phyloP scores from a whole-genome alignment of 495 filamentous ascomycete species.

The Penicillium paxilli region DNA sequence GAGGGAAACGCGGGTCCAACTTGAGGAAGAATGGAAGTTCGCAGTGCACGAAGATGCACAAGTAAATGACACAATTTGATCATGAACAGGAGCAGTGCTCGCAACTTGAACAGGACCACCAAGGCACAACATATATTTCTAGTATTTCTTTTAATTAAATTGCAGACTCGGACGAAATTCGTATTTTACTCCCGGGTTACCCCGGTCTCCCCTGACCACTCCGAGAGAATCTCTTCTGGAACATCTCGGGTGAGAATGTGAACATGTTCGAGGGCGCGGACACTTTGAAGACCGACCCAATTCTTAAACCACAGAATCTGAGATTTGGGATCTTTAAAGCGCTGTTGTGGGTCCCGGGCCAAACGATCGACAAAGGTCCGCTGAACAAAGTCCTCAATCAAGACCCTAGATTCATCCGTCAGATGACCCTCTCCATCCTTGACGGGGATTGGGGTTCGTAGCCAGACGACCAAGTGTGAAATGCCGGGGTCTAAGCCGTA shows the following conservation, averaged over 20 bases:
- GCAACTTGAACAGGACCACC: no score
- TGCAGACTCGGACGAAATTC: background rate
- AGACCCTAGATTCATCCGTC: slow-evolving; percentile 61
- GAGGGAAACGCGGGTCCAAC: no score
- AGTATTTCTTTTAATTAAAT: no score
- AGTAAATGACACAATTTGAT: no score
- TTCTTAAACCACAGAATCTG: slow-evolving; percentile 93
- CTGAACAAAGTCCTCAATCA: slow-evolving; percentile 67
- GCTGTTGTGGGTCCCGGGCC: slow-evolving; percentile 32
- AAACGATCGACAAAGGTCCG: slow-evolving; percentile 63
- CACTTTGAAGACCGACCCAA: slow-evolving; percentile 85
- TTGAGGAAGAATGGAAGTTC: no score
- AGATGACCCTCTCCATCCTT: slow-evolving; percentile 64
- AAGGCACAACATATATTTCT: no score
- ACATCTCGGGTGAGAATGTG: slow-evolving; percentile 68
- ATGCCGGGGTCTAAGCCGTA: slow-evolving; percentile 75
- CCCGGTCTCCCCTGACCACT: slow-evolving; percentile 55
- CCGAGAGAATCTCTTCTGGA: slow-evolving; percentile 54
- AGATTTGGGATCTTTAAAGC: slow-evolving; percentile 40
- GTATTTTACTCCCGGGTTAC: background rate
- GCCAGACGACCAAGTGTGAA: slow-evolving; percentile 60
- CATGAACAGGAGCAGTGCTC: no score
- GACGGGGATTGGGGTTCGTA: slow-evolving; percentile 52
- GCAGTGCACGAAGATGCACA: no score
- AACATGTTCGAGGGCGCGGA: slow-evolving; percentile 76